These are phyloP conservation scores for Aspergillus terreus DNA, from an alignment of 2,329 filamentous ascomycete genomes.

Conservation along the genomic window DNA sequence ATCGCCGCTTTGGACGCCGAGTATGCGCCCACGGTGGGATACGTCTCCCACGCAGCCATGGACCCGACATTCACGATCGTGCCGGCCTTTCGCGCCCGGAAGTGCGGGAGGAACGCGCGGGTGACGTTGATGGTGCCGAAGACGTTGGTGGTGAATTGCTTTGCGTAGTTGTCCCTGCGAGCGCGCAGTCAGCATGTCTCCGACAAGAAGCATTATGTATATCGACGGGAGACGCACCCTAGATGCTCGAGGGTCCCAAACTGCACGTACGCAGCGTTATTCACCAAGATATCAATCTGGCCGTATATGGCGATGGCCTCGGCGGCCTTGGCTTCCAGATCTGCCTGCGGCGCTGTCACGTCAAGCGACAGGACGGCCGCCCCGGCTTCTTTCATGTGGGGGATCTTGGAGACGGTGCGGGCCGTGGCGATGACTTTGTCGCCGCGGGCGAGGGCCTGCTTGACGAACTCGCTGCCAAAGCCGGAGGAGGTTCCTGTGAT, in stretches of 20 bases:
- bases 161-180: constrained; percentile 16
- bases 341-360: constrained; percentile 17
- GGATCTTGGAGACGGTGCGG: constrained; percentile 25
- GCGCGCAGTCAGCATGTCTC: too few species aligned
- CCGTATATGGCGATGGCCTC: too few species aligned
- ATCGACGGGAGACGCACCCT: not conserved
- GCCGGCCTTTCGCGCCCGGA: constrained; percentile 29
- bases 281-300: constrained; percentile 18
- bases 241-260: constrained; percentile 27
- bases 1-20: constrained; percentile 31
- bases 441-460: constrained; percentile 24
- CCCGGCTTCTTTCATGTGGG: constrained; percentile 22
- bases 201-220: too few species aligned
- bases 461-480: constrained; percentile 27
- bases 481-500: constrained; percentile 35
- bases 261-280: constrained; percentile 30
- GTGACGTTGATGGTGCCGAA: constrained; percentile 37
- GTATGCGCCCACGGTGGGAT: constrained; percentile 29
- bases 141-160: constrained; percentile 36
- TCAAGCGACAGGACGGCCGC: constrained; percentile 23
- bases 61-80: constrained; percentile 36
- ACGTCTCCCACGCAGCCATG: constrained; percentile 26
- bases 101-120: constrained; percentile 34
- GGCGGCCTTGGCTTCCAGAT: constrained; percentile 7
- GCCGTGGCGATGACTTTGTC: constrained; percentile 36